phyloP scores from a whole-genome alignment of 2,329 filamentous ascomycete species.

The Zymoseptoria ardabiliae region DNA sequence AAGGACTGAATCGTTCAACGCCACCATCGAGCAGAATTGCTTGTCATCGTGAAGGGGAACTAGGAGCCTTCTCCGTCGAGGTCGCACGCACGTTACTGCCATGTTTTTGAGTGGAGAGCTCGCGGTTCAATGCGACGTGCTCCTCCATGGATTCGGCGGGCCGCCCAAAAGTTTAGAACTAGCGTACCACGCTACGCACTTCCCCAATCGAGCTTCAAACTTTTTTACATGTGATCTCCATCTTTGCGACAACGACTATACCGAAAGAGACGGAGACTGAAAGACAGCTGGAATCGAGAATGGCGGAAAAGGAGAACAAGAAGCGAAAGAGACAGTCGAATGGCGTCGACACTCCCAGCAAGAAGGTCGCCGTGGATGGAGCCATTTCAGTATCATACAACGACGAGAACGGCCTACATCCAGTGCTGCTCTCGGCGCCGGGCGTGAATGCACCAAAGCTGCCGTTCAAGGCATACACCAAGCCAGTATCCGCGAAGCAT shows the following conservation, averaged over 20 bases:
- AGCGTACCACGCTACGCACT: background rate
- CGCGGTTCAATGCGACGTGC: background rate
- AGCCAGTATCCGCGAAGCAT: conserved; percentile 18
- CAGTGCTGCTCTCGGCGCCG: conserved; percentile 32
- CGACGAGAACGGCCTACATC: conserved; percentile 18
- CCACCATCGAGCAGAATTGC: background rate
- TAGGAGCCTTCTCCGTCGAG: background rate
- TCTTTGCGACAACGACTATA: background rate
- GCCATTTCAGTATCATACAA: conserved; percentile 24
- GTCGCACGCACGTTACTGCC: background rate
- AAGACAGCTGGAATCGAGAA: conserved; percentile 3
- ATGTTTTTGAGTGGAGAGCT: background rate
- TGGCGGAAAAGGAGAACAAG: conserved; percentile 35
- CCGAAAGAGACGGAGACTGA: background rate
- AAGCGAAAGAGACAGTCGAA: conserved; percentile 46
- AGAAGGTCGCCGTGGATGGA: conserved; percentile 25
- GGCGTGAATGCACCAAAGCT: conserved; percentile 34
- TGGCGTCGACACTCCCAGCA: conserved; percentile 37
- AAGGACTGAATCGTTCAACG: background rate
- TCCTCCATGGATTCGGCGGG: background rate
- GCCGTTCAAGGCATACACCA: conserved; percentile 45
- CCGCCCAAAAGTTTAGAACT: background rate
- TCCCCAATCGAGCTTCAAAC: background rate
- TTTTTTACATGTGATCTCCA: background rate
- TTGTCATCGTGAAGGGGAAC: background rate